Base-by-base conservation (phyloP, 2,329 filamentous ascomycete genomes). In the Hymenoscyphus repandus region DNA sequence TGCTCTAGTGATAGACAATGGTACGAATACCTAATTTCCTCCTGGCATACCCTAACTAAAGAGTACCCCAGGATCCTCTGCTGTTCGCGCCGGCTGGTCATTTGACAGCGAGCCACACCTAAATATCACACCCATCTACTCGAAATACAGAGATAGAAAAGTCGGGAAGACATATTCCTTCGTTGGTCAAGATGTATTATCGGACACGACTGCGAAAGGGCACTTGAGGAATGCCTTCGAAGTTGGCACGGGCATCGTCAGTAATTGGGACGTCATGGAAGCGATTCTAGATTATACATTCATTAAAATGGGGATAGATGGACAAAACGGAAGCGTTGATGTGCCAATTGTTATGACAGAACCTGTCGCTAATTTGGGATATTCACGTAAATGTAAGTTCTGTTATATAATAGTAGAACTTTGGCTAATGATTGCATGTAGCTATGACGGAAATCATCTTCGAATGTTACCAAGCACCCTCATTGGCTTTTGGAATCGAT, bases 181-280 rank as follows among this genome's bases (percentile, higher is more conserved):
- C 66, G 86, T 95, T 40, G 93, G 93, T 50, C 83, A 84, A 61
- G 93, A 99, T 72, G 90, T 95, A 64, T 97, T 93, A 65, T 86
- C 91, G 57, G 93, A 99, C 70, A 93, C 92, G 22, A 96, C 90
- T 1, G 90, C 93, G 18, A 81, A 89, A 50, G 89, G 90, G 10
- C 93, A 97, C 67, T 85, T 95, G 53, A 86, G 92, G 66, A 88
- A 89, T 67, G 86, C 91, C 1, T 97, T 96, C 62, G 93, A 99
- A 68, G 80, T 86, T 1, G 91, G 91, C 20, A 92, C 86, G 40
- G 92, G 91, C 57, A 86, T 99, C 43, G 83, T 97, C 54, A 91
- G 89, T 68, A 97, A 97, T 67, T 99, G 95, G 90, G 93, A 99
- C 69, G 91, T 90, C 32, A 90, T 96, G 82, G 93, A 99, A 69